Base-by-base conservation (phyloP, 1,284 basidiomycete genomes). In the Ceratobasidium papillatum region DNA sequence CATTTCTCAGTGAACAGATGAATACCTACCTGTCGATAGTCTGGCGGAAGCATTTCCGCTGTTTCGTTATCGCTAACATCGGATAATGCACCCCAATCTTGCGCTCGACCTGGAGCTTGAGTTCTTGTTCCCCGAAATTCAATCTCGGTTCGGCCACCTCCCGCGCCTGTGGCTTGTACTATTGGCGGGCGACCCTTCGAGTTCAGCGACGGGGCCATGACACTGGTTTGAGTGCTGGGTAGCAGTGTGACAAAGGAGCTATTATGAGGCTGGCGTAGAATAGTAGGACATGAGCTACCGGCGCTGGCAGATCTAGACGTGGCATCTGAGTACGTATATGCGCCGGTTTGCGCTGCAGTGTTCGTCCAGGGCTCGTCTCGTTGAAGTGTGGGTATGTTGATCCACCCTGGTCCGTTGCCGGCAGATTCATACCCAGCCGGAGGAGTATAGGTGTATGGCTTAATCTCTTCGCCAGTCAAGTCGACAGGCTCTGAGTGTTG, bases 21-120 rank as follows among this genome's bases (percentile, higher is more conserved):
- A n/a, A n/a, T n/a, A 51, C 63, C 14, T 47, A 66, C 63, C 32
- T 66, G 63, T 27, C 34, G 25, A 19, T 66, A 66, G 41, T 66
- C 63, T 22, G 63, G 63, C 17, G 63, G 63, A 8, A 66, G 30
- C 45, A 66, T 32, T 2, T 32, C 63, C 45, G 45, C 17, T 7
- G 45, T 17, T 49, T 45, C 62, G 27, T 32, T 27, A 2, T 34
- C 43, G 47, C 25, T 66, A 3, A 14, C 51, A 19, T 52, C 63
- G 3, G 45, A 34, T 27, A 34, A 17, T 3, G 47, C 27, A 30
- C 47, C 27, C 63, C 63, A 66, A 22, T 66, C 63, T 45, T 66
- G 63, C 8, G 63, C 3, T 19, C 47, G 63, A 9, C 47, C 47
- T 14, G 63, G 47, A 19, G 51, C 63, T 52, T 51, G 45, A 19